phyloP scores from a whole-genome alignment of 169 alveolate species.

The Blepharisma undulans region DNA sequence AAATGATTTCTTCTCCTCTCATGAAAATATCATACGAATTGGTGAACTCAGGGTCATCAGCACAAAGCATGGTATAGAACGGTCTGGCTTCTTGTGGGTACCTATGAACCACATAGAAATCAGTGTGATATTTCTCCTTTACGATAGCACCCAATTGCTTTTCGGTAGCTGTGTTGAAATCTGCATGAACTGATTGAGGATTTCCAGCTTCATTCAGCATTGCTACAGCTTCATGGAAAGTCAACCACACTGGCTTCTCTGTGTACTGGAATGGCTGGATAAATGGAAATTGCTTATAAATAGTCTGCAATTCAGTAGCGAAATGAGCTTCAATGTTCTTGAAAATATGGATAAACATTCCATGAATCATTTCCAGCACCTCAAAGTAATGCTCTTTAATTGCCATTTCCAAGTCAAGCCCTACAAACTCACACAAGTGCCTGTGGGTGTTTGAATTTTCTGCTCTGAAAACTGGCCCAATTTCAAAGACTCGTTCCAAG shows the following conservation, averaged over 20 bases:
- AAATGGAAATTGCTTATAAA: conserved; percentile 89
- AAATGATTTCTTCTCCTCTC: conserved; percentile 99
- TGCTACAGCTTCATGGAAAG: conserved; percentile 89
- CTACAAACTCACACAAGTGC: conserved; percentile 99
- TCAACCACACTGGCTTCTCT: conserved; percentile 75
- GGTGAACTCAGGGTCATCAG: conserved; percentile 88
- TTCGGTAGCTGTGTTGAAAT: conserved; percentile 94
- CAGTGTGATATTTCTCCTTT: conserved; percentile 94
- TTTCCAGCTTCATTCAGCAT: conserved; percentile 88
- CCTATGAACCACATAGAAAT: conserved; percentile 95
- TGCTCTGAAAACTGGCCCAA: conserved; percentile 99
- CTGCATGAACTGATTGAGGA: conserved; percentile 72
- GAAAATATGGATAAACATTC: conserved; percentile 90
- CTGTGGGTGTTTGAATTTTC: conserved; percentile 99
- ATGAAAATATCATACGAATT: conserved; percentile 97
- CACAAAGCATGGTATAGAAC: conserved; percentile 98
- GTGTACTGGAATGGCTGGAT: conserved; percentile 79
- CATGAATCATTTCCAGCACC: conserved; percentile 93
- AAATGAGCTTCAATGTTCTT: conserved; percentile 73
- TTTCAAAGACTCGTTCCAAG: conserved; percentile 96
- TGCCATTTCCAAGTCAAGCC: conserved; percentile 98
- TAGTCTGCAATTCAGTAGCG: conserved; percentile 83
- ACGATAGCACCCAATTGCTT: conserved; percentile 94
- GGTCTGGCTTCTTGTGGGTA: conserved; percentile 98
- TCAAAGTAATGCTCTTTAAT: conserved; percentile 95